Evolutionary conservation across 768 basidiomycete genomes (phyloP).

Genomic region (Lactarius pseudohatsudake): DNA sequence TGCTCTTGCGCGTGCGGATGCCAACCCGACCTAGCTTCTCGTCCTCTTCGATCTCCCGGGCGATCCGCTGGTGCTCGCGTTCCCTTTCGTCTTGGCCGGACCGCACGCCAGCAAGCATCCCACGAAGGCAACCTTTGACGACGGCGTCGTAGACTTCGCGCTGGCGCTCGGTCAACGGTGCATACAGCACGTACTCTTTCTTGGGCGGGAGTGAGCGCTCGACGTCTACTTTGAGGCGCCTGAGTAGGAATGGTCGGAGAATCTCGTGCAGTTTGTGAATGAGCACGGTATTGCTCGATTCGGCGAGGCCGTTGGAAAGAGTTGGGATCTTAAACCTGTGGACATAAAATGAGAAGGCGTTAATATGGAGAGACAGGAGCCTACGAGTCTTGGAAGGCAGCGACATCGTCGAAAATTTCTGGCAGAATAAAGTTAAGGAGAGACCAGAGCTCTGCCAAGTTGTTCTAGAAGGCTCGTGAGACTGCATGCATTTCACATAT

Average conservation of each 20-base stretch:
- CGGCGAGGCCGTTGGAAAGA: conserved; percentile 54
- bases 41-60: conserved; percentile 48
- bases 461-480: conserved; percentile 60
- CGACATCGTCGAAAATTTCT: conserved; percentile 86
- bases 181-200: conserved; percentile 93
- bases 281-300: conserved; percentile 60
- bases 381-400: conserved; percentile 88
- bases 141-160: conserved; percentile 84
- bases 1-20: conserved; percentile 12
- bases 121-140: conserved; percentile 66
- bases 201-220: conserved; percentile 78
- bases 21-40: conserved; percentile 44
- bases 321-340: conserved; percentile 71
- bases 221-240: conserved; percentile 90
- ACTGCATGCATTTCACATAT: neutral
- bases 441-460: conserved; percentile 92
- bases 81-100: conserved; percentile 33
- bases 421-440: conserved; percentile 95
- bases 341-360: neutral
- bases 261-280: conserved; percentile 84
- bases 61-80: conserved; percentile 36
- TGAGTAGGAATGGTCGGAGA: conserved; percentile 91
- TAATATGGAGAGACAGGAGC: conserved; percentile 26
- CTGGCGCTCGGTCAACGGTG: conserved; percentile 80
- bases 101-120: conserved; percentile 43